phyloP scores from a whole-genome alignment of 2,329 filamentous ascomycete genomes.

The Colletotrichum orbiculare region DNA sequence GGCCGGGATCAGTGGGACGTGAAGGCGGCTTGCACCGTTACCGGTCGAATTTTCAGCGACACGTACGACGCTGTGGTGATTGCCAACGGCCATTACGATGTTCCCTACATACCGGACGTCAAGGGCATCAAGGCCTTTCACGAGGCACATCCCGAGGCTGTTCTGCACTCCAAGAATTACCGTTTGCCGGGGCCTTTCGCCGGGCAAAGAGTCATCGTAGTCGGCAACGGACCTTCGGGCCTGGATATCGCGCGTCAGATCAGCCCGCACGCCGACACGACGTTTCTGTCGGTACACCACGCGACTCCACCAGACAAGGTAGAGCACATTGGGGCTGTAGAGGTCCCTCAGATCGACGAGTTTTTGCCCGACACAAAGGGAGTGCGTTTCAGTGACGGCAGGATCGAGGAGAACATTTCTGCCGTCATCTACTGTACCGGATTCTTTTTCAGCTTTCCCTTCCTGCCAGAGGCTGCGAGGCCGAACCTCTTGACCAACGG shows the following conservation, averaged over 20 bases:
- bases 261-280: constrained; percentile 63
- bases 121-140: constrained; percentile 70
- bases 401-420: constrained; percentile 72
- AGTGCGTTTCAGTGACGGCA: constrained; percentile 74
- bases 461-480: constrained; percentile 56
- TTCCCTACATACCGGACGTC: constrained; percentile 74
- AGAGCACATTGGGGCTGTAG: constrained; percentile 57
- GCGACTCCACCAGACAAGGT: constrained; percentile 58
- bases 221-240: constrained; percentile 87
- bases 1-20: constrained; percentile 70
- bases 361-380: constrained; percentile 65
- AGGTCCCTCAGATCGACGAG: constrained; percentile 68
- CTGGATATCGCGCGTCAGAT: constrained; percentile 87
- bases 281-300: constrained; percentile 73
- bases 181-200: constrained; percentile 71
- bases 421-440: constrained; percentile 83
- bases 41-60: constrained; percentile 51
- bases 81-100: constrained; percentile 79
- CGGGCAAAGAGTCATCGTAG: constrained; percentile 80
- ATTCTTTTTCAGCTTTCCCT: constrained; percentile 83
- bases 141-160: constrained; percentile 65
- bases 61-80: constrained; percentile 81
- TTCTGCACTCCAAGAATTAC: constrained; percentile 85
- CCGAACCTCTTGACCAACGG: constrained; percentile 74
- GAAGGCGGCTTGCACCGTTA: constrained; percentile 61